Base-by-base conservation (phyloP, 208 protist species). In the Leishmania guyanensis region DNA sequence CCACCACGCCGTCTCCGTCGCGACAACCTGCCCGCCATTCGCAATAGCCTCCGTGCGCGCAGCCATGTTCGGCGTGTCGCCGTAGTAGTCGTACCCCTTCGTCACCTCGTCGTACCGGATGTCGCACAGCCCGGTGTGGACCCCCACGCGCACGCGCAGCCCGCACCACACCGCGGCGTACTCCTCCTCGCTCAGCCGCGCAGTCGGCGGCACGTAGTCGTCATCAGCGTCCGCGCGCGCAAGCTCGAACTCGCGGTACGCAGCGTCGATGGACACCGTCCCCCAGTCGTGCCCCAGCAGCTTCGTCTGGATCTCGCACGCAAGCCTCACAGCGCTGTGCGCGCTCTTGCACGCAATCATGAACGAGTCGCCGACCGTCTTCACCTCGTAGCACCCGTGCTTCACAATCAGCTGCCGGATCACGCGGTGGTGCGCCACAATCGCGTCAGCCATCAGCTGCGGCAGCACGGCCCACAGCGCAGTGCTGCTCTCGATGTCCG, bases 401-500 rank as follows among this genome's bases (percentile, higher is more conserved):
- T 88, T 90, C 58, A 86, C 86, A 46, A 95, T 90, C 62, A 89
- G 78, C 64, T 80, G 22, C 48, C 93, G 90, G 71, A 97, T 94
- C 62, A 94, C 60, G 10, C 79, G 81, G 90, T 97, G 88, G 87
- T 97, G 91, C 72, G 86, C 73, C 51, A 89, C 85, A 39, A 97
- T 86, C 14, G 93, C 91, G 48, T 90, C 87, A 8, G 84, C 60
- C 93, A 97, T 97, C 77, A 79, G 75, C 72, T 86, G 84, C 50
- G 51, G 80, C 85, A 85, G 60, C 51, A 77, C 84, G n/a, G 89
- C 90, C 92, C 93, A 96, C 82, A 97, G 77, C 60, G 89, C 92
- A 33, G 93, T 95, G 85, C 89, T 94, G 87, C 89, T 91, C 84
- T 95, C 89, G 75, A 95, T 89, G 82, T 95, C 93, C 43, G 92